These are phyloP conservation scores for Fusarium tricinctum DNA, from an alignment of 2,329 filamentous ascomycete species.

Conservation along the genomic window DNA sequence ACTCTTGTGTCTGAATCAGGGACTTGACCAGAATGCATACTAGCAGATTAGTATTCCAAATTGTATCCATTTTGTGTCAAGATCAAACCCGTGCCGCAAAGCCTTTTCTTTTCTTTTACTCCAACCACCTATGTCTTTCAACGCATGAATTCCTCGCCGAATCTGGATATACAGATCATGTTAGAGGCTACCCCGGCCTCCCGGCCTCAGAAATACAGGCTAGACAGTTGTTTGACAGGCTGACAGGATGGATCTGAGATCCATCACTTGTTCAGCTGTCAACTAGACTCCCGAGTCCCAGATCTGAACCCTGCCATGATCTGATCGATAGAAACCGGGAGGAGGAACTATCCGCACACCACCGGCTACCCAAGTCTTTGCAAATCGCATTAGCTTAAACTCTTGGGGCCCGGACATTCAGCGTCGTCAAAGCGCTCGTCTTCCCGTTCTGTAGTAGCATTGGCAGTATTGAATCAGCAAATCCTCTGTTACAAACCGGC, in stretches of 20 bases:
- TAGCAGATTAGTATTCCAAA: neutral
- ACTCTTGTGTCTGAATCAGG: neutral
- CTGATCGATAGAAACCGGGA: slow-evolving; percentile 9
- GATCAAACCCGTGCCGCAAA: slow-evolving; percentile 2
- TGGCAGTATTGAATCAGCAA: slow-evolving; percentile 4
- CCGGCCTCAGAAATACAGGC: neutral
- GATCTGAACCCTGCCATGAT: slow-evolving; percentile 14
- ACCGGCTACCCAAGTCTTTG: neutral
- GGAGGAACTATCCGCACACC: slow-evolving; percentile 3
- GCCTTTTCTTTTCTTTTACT: neutral
- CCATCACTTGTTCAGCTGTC: slow-evolving; percentile 4
- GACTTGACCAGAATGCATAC: neutral
- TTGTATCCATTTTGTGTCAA: neutral
- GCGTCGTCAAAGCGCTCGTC: slow-evolving; percentile 15
- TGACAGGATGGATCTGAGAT: slow-evolving; percentile 30
- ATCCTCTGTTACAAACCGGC: neutral
- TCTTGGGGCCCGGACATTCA: neutral
- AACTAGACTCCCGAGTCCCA: neutral
- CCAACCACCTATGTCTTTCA: neutral
- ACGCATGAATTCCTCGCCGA: neutral
- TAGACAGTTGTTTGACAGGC: slow-evolving; percentile 1
- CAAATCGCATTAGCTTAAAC: slow-evolving; percentile 6
- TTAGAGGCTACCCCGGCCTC: neutral
- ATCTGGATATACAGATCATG: slow-evolving; percentile 2
- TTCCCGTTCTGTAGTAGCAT: slow-evolving; percentile 1